Evolutionary conservation across 768 basidiomycete species (phyloP).

Genomic region (Collybia sp.): DNA sequence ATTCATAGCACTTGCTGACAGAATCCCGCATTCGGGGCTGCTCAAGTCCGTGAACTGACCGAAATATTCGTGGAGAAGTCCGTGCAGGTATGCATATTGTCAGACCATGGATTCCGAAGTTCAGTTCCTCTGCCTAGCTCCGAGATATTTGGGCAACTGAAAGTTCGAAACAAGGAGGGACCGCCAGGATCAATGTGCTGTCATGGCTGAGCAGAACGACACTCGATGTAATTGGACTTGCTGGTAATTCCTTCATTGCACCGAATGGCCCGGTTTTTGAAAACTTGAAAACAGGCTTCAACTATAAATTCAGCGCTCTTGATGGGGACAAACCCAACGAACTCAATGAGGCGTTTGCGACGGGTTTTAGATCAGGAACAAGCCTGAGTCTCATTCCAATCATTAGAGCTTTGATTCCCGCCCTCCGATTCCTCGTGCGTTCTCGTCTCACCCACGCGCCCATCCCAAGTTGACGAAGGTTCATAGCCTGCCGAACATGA

Average conservation of each 20-base stretch:
- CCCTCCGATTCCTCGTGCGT: constrained; percentile 33
- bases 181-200: constrained; percentile 36
- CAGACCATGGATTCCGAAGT: neutral
- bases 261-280: neutral
- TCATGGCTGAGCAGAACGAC: constrained; percentile 49
- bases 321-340: constrained; percentile 35
- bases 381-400: constrained; percentile 27
- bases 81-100: constrained; percentile 14
- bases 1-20: neutral
- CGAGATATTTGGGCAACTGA: constrained; percentile 26
- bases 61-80: constrained; percentile 36
- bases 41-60: constrained; percentile 38
- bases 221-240: constrained; percentile 43
- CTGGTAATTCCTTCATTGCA: constrained; percentile 23
- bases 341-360: constrained; percentile 46
- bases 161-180: constrained; percentile 11
- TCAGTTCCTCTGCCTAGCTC: constrained; percentile 16
- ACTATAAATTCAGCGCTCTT: constrained; percentile 28
- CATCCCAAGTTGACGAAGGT: neutral
- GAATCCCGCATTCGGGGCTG: constrained; percentile 46
- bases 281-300: constrained; percentile 14
- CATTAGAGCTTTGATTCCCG: constrained; percentile 28
- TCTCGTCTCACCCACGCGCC: neutral
- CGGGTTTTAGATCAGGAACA: constrained; percentile 41
- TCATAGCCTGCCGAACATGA: constrained; percentile 28